These are phyloP conservation scores for Ophiocordyceps polyrhachis-furcata DNA, from an alignment of 2,329 filamentous ascomycete species.

Conservation along the genomic window DNA sequence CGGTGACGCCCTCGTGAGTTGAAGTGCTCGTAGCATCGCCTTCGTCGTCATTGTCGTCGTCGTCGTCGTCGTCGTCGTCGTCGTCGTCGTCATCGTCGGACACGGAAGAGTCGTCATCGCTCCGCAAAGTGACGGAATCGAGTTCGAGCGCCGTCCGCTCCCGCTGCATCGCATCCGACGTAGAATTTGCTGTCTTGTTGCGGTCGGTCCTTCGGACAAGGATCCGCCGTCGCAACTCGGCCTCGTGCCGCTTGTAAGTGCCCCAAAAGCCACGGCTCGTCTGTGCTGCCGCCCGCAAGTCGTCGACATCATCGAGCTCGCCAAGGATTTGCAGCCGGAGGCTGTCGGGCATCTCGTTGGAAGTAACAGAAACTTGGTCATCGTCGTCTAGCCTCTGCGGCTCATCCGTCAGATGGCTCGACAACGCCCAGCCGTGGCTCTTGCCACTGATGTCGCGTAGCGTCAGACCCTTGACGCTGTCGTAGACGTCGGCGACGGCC, in stretches of 20 bases:
- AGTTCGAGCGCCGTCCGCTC: constrained; percentile 1
- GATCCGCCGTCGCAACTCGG: constrained; percentile 17
- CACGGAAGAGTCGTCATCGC: constrained; percentile 8
- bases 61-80: constrained; percentile 3
- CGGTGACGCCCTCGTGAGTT: not conserved
- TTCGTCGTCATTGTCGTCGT: not conserved
- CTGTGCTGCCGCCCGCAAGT: constrained; percentile 24
- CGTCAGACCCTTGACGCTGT: constrained; percentile 29
- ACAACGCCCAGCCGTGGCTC: constrained; percentile 30
- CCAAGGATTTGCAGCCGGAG: constrained; percentile 22
- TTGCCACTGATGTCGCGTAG: constrained; percentile 28
- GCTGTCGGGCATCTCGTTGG: constrained; percentile 15
- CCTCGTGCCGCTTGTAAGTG: constrained; percentile 25
- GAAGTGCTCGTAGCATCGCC: not conserved
- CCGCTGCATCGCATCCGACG: too few relatives aligned
- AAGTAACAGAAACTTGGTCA: constrained; percentile 9
- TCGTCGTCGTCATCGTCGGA: constrained; percentile 1
- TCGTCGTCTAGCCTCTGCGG: constrained; percentile 15
- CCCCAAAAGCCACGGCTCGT: constrained; percentile 23
- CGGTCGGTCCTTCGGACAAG: too few relatives aligned
- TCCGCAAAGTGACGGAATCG: constrained; percentile 12
- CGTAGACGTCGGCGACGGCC: constrained; percentile 30
- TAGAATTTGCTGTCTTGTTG: too few relatives aligned
- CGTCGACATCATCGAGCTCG: constrained; percentile 19
- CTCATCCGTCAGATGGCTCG: constrained; percentile 17